phyloP scores from a whole-genome alignment of 169 alveolate genomes.

The Eimeria acervulina region DNA sequence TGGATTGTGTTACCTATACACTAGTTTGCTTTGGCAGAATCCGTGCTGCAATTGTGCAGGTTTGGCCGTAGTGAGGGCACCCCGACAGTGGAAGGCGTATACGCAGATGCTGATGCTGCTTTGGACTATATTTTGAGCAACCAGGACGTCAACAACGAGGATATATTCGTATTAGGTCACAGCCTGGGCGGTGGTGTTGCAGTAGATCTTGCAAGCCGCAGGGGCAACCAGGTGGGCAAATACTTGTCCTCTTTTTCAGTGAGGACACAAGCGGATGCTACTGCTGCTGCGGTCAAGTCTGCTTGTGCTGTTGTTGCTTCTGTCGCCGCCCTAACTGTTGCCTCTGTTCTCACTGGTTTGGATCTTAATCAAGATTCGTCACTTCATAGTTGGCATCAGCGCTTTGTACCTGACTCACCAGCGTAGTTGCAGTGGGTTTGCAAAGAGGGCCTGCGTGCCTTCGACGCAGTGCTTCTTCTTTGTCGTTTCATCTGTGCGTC shows the following conservation, averaged over 20 bases:
- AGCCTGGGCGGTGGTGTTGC: conserved; percentile 91
- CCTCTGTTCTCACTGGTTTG: not conserved
- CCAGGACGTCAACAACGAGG: conserved; percentile 59
- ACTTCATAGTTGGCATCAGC: not conserved
- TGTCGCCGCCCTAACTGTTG: not conserved
- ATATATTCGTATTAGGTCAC: conserved; percentile 87
- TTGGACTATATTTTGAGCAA: not conserved
- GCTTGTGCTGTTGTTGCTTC: not conserved
- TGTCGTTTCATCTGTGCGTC: not conserved
- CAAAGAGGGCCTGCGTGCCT: not conserved
- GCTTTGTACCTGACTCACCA: not conserved
- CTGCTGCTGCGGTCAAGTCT: not conserved
- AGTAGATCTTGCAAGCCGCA: conserved; percentile 83
- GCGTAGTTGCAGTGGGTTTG: not conserved
- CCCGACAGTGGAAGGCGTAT: conserved; percentile 81
- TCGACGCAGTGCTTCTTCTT: not conserved
- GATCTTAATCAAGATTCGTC: not conserved
- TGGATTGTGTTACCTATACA: not conserved
- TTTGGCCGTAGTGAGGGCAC: conserved; percentile 78
- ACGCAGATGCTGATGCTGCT: conserved; percentile 72
- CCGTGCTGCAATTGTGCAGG: not conserved
- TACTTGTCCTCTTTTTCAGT: not conserved
- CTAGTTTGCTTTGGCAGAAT: not conserved
- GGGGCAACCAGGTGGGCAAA: conserved; percentile 50
- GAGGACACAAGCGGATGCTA: not conserved